Evolutionary conservation across 176 grass and related monocot genomes (phyloP).

Genomic region (Alopecurus myosuroides): DNA sequence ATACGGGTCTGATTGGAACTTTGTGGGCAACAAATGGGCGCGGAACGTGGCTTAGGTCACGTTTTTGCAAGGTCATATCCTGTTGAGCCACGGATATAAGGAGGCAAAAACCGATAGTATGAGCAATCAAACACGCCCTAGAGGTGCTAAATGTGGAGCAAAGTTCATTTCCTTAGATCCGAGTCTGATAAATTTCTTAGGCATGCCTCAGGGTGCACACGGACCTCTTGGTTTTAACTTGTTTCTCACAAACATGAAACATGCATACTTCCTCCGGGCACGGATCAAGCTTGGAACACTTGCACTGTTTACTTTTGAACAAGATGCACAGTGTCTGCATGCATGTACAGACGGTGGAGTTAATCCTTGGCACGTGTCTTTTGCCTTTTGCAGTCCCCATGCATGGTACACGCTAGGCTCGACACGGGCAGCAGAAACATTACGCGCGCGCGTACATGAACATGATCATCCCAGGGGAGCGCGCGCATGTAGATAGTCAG

Average conservation of each 20-base stretch:
- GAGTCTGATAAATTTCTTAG: too few species aligned
- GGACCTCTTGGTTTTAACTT: background rate
- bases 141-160: too few species aligned
- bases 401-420: conserved; percentile 5
- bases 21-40: too few species aligned
- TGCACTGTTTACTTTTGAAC: conserved; percentile 5
- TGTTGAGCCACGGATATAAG: too few species aligned
- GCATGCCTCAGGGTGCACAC: too few species aligned
- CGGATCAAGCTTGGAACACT: background rate
- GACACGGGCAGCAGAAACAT: conserved; percentile 12
- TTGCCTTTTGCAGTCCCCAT: background rate
- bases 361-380: conserved; percentile 30
- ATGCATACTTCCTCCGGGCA: background rate
- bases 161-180: too few species aligned
- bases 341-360: background rate
- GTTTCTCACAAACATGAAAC: background rate
- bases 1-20: too few species aligned
- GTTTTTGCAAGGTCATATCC: too few species aligned
- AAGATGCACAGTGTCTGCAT: background rate
- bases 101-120: too few species aligned
- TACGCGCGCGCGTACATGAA: conserved; percentile 21
- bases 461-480: conserved; percentile 17
- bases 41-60: too few species aligned
- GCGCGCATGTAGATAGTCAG: conserved; percentile 3
- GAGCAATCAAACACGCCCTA: too few species aligned